Evolutionary conservation across 208 protist species (phyloP).

Genomic region (Acanthamoeba triangularis): DNA sequence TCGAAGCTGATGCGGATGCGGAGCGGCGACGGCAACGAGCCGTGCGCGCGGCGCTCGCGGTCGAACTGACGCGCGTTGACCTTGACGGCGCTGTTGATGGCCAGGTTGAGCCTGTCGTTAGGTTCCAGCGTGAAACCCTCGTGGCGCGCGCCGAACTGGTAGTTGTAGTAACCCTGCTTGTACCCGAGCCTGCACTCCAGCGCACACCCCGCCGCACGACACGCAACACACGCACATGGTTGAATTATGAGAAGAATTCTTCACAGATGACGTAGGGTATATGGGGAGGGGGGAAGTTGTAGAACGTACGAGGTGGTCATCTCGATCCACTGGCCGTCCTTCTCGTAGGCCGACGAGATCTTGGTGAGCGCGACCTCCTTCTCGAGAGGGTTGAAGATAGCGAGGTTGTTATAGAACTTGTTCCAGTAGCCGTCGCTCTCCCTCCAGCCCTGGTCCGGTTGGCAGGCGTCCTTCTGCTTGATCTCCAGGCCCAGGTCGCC

Average conservation of each 20-base stretch:
- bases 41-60: not conserved
- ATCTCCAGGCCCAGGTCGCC: slow-evolving; percentile 17
- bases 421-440: not conserved
- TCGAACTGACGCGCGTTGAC: not conserved
- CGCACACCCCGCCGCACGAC: not conserved
- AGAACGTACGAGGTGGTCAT: not conserved
- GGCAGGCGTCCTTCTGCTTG: slow-evolving; percentile 26
- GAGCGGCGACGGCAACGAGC: not conserved
- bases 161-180: slow-evolving; percentile 27
- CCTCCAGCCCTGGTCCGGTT: not conserved
- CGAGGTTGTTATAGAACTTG: slow-evolving; percentile 42
- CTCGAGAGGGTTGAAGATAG: slow-evolving; percentile 35
- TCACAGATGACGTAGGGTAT: no score
- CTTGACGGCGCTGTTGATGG: not conserved
- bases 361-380: slow-evolving; percentile 23
- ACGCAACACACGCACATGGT: no score
- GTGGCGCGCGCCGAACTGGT: not conserved
- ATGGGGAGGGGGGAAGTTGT: no score
- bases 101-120: not conserved
- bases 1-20: slow-evolving; percentile 15
- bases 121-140: slow-evolving; percentile 23
- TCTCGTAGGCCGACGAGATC: not conserved
- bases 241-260: no score
- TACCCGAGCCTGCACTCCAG: not conserved
- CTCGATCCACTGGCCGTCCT: slow-evolving; percentile 18